A percentile compares a stretch with the other conserved stretches of the same genome.
phyloP scores from a whole-genome alignment of 176 grass and related monocot species.

The Eleusine coracana region DNA sequence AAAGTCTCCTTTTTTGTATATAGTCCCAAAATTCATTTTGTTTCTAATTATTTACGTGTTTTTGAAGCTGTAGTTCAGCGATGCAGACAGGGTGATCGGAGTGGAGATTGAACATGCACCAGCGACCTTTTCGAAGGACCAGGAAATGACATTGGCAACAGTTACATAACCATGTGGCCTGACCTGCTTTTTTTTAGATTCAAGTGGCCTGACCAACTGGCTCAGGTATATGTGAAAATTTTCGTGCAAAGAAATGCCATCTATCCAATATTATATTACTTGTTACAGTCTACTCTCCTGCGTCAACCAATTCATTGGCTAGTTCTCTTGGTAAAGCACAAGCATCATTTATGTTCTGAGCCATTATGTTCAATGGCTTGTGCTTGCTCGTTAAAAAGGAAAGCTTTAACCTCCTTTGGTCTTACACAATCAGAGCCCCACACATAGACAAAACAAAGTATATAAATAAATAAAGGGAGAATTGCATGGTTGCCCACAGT shows the following conservation, averaged over 20 bases:
- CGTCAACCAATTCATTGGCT: background rate
- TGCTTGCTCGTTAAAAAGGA: background rate
- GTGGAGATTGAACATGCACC: background rate
- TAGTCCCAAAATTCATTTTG: too few relatives aligned
- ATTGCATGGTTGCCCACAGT: background rate
- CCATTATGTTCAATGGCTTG: background rate
- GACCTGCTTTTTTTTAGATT: background rate
- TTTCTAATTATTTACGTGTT: background rate
- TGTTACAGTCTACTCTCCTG: background rate
- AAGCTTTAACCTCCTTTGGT: background rate
- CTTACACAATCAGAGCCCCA: background rate
- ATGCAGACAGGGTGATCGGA: background rate
- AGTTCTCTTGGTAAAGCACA: background rate
- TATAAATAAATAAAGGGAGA: background rate
- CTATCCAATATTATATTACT: background rate
- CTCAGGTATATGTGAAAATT: background rate
- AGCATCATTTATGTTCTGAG: background rate
- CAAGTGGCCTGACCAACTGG: background rate
- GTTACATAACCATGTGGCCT: background rate
- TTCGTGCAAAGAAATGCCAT: background rate
- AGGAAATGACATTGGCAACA: background rate
- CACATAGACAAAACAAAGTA: background rate
- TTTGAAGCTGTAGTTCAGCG: background rate
- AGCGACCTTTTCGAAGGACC: background rate
- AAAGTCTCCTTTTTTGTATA: too few relatives aligned